A percentile compares a stretch with the other conserved stretches of the same genome.
phyloP scores from a whole-genome alignment of 768 basidiomycete genomes.

The Naganishia antarctica region DNA sequence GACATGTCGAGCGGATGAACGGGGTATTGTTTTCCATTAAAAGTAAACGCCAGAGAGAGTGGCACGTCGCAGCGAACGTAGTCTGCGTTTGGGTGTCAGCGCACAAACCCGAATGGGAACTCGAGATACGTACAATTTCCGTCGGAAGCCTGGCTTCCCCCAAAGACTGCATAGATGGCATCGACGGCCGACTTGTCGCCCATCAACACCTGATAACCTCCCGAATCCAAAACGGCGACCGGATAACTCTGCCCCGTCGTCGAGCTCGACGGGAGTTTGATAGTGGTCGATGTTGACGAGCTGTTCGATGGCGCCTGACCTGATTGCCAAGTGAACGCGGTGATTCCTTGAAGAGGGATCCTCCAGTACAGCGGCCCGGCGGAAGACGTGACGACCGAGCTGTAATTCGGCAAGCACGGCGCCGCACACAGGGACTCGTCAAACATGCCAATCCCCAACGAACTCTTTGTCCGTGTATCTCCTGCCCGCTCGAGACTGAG shows the following conservation, averaged over 20 bases:
- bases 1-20: conserved; percentile 48
- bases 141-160: conserved; percentile 38
- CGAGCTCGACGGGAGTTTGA: conserved; percentile 26
- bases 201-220: conserved; percentile 45
- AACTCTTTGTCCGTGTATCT: conserved; percentile 42
- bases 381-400: conserved; percentile 38
- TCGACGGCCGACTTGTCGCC: conserved; percentile 38
- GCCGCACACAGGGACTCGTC: conserved; percentile 35
- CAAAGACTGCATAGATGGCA: conserved; percentile 39
- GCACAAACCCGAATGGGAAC: too few species aligned
- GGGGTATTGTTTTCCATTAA: conserved; percentile 36
- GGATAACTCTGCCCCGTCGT: conserved; percentile 32
- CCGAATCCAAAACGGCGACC: conserved; percentile 46
- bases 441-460: conserved; percentile 39
- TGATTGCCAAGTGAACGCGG: conserved; percentile 14
- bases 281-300: neutral
- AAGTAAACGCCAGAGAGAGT: conserved; percentile 41
- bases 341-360: conserved; percentile 37
- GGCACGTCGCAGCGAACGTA: conserved; percentile 45
- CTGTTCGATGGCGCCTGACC: conserved; percentile 5
- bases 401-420: conserved; percentile 40
- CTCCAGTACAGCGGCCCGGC: conserved; percentile 39
- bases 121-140: conserved; percentile 39
- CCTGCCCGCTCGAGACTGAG: conserved; percentile 43
- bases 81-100: conserved; percentile 35